Evolutionary conservation across 495 filamentous ascomycete species (phyloP), one percentile per base, ranked within the genome.

Genomic region (Xylaria cubensis): DNA sequence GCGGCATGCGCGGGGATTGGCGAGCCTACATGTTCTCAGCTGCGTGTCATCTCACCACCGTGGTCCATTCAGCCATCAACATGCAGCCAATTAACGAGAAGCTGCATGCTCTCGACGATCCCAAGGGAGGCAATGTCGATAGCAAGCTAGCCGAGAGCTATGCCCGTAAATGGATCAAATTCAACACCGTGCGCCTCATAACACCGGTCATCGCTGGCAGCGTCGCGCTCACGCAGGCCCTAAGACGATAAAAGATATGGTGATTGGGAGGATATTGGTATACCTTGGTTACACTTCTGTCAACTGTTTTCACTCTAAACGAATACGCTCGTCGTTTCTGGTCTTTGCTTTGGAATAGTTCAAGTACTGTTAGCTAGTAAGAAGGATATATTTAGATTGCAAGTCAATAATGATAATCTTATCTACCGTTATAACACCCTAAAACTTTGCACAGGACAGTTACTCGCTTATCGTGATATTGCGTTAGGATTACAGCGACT

Each of bases 41-140:
- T 41, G 36, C 76, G 8, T 81, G 81, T 65, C 84, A 87, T 51
- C 73, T 87, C 15, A 73, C 82, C 41, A 84, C 80, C 0, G 81
- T 86, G n/a, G 69, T 86, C 42, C 84, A 86, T 61, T 82, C 80
- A 21, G 85, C 84, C 2, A 9, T 82, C 3, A 87, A 87, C 67
- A 85, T 87, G 85, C 84, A 85, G 80, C 83, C 84, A 56, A 71
- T 86, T 65, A 86, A 87, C 71, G 78, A 78, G 62, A 84, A 84
- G 77, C 65, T 86, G 21, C 81, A 83, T 29, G 82, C 74, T 13
- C 75, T 86, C 50, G 46, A 72, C 26, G 76, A 77, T 12, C 70
- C 74, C 12, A 80, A 79, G 75, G 74, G 66, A n/a, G 4, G 4
- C 2, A 29, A 29, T 24, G 76, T 77, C 9, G 82, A 82, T 64